phyloP scores from a whole-genome alignment of 768 basidiomycete genomes.

The Inosperma sp. region DNA sequence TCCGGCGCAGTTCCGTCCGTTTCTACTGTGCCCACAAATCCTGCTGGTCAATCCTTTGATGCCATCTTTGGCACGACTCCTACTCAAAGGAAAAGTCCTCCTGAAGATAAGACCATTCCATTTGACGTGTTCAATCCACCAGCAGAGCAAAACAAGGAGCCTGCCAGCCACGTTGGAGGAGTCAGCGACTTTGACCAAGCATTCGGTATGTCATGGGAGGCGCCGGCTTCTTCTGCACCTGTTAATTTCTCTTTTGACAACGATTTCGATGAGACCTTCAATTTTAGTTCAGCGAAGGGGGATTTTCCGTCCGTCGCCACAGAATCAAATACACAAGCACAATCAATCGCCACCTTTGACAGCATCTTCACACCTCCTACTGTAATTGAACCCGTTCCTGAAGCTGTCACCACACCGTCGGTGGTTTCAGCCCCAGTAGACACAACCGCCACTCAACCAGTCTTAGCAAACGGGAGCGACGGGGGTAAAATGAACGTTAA shows the following conservation, averaged over 20 bases:
- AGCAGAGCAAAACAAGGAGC: slow-evolving; percentile 17
- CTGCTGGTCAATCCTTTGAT: slow-evolving; percentile 17
- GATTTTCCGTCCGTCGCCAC: slow-evolving; percentile 26
- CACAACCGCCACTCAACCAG: too few relatives aligned
- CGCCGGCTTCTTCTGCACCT: slow-evolving; percentile 30
- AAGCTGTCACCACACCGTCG: background rate
- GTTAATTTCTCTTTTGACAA: slow-evolving; percentile 59
- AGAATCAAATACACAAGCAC: background rate
- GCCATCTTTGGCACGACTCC: slow-evolving; percentile 22
- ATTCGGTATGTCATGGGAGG: slow-evolving; percentile 49
- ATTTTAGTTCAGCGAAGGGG: slow-evolving; percentile 43
- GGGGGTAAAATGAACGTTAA: too few relatives aligned
- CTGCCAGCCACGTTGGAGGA: slow-evolving; percentile 33
- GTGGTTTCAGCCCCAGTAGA: background rate
- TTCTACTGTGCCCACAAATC: background rate
- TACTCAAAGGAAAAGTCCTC: background rate
- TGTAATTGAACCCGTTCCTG: slow-evolving; percentile 1
- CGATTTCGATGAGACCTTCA: slow-evolving; percentile 54
- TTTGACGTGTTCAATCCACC: slow-evolving; percentile 7
- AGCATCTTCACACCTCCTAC: slow-evolving; percentile 15
- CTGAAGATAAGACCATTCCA: background rate
- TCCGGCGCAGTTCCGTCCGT: too few relatives aligned
- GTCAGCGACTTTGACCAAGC: slow-evolving; percentile 75
- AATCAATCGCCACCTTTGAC: slow-evolving; percentile 14
- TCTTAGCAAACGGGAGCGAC: too few relatives aligned